These are phyloP conservation scores for Loxodes magnus DNA, from an alignment of 73 alveolate species.

Conservation along the genomic window DNA sequence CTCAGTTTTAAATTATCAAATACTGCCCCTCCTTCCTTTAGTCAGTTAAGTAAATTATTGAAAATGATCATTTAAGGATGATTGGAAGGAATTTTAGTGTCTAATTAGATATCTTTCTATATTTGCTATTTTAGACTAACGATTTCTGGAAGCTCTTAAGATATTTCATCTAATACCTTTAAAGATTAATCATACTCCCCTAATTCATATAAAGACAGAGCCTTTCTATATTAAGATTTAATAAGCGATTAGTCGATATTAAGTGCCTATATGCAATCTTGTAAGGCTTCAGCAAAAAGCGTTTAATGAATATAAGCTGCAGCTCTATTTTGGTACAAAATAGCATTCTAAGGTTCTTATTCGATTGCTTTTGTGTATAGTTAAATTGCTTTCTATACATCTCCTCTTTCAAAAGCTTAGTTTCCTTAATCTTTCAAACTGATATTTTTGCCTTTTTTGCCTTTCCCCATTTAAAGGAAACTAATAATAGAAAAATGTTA, in stretches of 20 bases:
- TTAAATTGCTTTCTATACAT: constrained; percentile 70
- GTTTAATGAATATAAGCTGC: constrained; percentile 53
- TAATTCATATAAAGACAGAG: constrained; percentile 46
- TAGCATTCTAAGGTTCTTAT: constrained; percentile 39
- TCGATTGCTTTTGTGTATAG: constrained; percentile 50
- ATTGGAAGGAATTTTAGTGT: neutral
- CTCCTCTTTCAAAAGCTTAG: constrained; percentile 59
- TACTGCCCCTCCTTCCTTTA: constrained; percentile 48
- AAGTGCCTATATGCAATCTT: constrained; percentile 62
- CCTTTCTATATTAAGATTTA: constrained; percentile 53
- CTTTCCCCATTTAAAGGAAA: no score
- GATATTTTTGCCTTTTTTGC: neutral
- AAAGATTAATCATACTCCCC: constrained; percentile 58
- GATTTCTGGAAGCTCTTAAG: neutral
- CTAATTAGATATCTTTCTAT: neutral
- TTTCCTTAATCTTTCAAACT: constrained; percentile 67
- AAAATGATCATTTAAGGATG: constrained; percentile 42
- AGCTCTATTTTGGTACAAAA: constrained; percentile 66
- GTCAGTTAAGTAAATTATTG: constrained; percentile 51
- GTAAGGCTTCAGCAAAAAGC: constrained; percentile 55
- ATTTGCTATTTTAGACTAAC: neutral
- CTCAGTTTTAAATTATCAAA: constrained; percentile 62
- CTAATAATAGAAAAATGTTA: no score
- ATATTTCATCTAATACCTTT: constrained; percentile 35
- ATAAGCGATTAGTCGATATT: constrained; percentile 62